phyloP scores from a whole-genome alignment of 352 stramenopile genomes.

The Phytopythium oedochilum region DNA sequence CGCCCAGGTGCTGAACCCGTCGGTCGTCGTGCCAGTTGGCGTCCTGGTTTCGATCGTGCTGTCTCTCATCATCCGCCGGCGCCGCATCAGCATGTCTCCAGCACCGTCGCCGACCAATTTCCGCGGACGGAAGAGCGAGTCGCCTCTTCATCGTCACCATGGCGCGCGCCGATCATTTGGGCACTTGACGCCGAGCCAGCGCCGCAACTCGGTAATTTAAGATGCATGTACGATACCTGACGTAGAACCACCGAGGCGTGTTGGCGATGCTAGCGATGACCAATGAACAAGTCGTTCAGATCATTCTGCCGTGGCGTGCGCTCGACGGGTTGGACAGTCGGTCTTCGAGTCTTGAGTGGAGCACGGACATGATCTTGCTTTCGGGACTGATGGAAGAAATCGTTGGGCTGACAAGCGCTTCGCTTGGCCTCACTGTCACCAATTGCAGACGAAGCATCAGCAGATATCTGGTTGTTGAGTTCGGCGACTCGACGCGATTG shows the following conservation, averaged over 20 bases:
- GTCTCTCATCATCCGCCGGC: conserved; percentile 53
- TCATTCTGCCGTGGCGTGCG: conserved; percentile 10
- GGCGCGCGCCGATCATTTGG: background rate
- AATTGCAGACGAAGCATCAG: background rate
- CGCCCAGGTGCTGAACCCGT: conserved; percentile 38
- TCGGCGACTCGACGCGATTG: conserved; percentile 15
- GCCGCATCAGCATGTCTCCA: conserved; percentile 19
- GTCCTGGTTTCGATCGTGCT: conserved; percentile 53
- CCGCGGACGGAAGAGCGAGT: conserved; percentile 20
- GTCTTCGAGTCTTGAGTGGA: conserved; percentile 1
- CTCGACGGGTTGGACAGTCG: conserved; percentile 7
- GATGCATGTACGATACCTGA: conserved; percentile 5
- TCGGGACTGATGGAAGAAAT: background rate
- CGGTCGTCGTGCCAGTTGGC: conserved; percentile 44
- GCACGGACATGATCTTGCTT: background rate
- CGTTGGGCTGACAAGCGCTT: background rate
- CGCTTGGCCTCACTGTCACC: background rate
- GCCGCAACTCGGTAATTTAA: conserved; percentile 50
- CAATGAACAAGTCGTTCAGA: conserved; percentile 27
- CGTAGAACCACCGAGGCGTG: background rate
- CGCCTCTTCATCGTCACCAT: conserved; percentile 7
- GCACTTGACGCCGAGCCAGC: conserved; percentile 9
- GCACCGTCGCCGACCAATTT: conserved; percentile 20
- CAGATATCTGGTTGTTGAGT: background rate
- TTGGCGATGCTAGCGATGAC: conserved; percentile 5